Conservation (phyloP, 768 basidiomycete species). For the Boletellus emodensis region DNA sequence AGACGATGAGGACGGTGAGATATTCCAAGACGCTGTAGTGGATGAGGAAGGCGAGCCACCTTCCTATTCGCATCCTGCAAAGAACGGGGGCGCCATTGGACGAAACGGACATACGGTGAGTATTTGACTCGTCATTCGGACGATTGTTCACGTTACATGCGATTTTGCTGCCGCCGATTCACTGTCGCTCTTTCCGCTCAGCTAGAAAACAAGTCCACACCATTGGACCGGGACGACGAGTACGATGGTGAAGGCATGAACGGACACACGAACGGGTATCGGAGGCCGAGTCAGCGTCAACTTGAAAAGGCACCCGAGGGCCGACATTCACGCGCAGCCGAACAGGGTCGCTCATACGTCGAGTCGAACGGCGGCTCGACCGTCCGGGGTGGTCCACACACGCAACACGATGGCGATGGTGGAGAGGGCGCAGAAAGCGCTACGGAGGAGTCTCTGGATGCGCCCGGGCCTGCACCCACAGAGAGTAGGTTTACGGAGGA, state of each 20-base stretch:
- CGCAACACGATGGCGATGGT: conserved; percentile 11
- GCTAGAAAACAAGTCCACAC: conserved; percentile 42
- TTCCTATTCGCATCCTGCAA: conserved; percentile 51
- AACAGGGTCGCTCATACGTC: background rate
- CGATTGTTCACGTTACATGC: background rate
- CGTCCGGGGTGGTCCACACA: conserved; percentile 2
- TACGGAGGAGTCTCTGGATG: conserved; percentile 10
- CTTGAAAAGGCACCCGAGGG: conserved; percentile 74
- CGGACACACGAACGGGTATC: conserved; percentile 21
- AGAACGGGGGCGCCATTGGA: conserved; percentile 40
- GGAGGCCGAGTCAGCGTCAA: conserved; percentile 54
- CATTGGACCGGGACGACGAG: conserved; percentile 14
- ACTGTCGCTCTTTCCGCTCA: conserved; percentile 19
- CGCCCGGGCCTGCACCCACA: conserved; percentile 29
- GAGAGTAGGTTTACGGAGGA: conserved; percentile 32
- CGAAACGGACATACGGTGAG: conserved; percentile 63
- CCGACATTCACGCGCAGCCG: conserved; percentile 32
- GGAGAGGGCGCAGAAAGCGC: background rate
- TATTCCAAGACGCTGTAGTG: conserved; percentile 36
- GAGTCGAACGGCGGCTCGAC: conserved; percentile 11
- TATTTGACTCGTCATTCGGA: conserved; percentile 7
- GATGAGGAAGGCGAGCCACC: conserved; percentile 52
- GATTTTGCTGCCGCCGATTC: conserved; percentile 1
- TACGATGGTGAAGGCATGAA: background rate
- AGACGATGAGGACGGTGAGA: conserved; percentile 51